A percentile compares a stretch with the other conserved stretches of the same genome.
These are phyloP conservation scores for Casuarina cunninghamiana DNA, from an alignment of 306 rosid species.

Conservation along the genomic window DNA sequence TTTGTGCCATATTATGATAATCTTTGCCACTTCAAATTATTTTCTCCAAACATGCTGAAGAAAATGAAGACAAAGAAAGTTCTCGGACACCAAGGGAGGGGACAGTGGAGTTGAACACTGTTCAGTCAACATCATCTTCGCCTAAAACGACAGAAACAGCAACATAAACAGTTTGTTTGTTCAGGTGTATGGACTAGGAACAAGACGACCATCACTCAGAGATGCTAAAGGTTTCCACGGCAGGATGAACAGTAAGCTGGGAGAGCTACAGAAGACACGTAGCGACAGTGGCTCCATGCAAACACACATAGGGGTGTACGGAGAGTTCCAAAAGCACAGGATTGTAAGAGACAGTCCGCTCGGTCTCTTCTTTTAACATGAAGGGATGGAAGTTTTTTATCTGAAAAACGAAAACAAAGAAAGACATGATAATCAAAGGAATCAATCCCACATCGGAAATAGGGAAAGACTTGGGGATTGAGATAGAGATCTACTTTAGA, in stretches of 20 bases:
- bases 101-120: too few species aligned
- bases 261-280: slow-evolving; percentile 14
- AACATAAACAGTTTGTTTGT: too few species aligned
- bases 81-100: too few species aligned
- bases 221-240: not conserved
- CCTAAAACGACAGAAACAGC: too few species aligned
- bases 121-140: too few species aligned
- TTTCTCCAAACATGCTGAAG: too few species aligned
- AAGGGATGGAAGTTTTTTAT: slow-evolving; percentile 23
- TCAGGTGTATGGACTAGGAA: too few species aligned
- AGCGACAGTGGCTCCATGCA: slow-evolving; percentile 21
- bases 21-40: too few species aligned
- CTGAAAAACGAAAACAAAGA: slow-evolving; percentile 49
- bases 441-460: slow-evolving; percentile 70
- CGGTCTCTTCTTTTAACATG: slow-evolving; percentile 54
- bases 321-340: slow-evolving; percentile 17
- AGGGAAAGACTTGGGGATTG: slow-evolving; percentile 60
- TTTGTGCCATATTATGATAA: too few species aligned
- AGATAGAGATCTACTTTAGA: slow-evolving; percentile 51
- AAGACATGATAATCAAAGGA: slow-evolving; percentile 42
- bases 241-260: not conserved
- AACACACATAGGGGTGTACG: slow-evolving; percentile 23
- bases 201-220: not conserved
- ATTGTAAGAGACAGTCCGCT: slow-evolving; percentile 27
- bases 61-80: too few species aligned